Percentiles rank a stretch among this genome's conserved stretches.
phyloP scores from a whole-genome alignment of 345 rosid species.

The Aurinia saxatilis region DNA sequence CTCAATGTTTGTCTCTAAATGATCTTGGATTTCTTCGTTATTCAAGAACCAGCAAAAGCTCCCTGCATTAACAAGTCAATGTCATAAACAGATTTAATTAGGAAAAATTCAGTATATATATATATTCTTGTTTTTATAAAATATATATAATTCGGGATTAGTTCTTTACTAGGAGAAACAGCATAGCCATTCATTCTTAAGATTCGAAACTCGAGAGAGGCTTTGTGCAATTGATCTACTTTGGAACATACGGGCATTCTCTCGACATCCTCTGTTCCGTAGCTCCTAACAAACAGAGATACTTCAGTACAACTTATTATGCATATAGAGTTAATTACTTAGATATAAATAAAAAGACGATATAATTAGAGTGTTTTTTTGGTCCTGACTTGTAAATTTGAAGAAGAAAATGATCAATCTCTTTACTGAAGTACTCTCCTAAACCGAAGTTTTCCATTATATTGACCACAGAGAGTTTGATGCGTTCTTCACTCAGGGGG shows the following conservation, averaged over 20 bases:
- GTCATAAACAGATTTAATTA: no score
- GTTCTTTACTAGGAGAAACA: constrained; percentile 43
- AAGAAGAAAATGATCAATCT: constrained; percentile 36
- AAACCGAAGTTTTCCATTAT: constrained; percentile 44
- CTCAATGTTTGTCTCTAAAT: constrained; percentile 26
- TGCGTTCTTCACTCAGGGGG: constrained; percentile 45
- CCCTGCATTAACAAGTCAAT: no score
- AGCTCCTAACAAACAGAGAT: no score
- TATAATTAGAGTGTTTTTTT: no score
- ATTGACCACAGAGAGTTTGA: constrained; percentile 45
- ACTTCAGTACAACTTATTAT: no score
- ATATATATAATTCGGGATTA: neutral
- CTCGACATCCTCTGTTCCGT: constrained; percentile 1
- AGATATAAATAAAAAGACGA: no score
- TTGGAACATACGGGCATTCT: neutral
- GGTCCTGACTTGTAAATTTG: constrained; percentile 42
- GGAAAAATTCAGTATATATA: no score
- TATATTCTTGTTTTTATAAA: no score
- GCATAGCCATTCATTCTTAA: constrained; percentile 44
- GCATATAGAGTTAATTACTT: no score
- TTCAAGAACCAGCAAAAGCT: constrained; percentile 52
- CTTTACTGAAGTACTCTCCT: constrained; percentile 39
- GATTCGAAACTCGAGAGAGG: constrained; percentile 49
- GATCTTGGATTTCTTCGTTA: constrained; percentile 26
- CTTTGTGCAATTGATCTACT: constrained; percentile 35